phyloP scores from a whole-genome alignment of 306 rosid species.

The Prunus kanzakura region DNA sequence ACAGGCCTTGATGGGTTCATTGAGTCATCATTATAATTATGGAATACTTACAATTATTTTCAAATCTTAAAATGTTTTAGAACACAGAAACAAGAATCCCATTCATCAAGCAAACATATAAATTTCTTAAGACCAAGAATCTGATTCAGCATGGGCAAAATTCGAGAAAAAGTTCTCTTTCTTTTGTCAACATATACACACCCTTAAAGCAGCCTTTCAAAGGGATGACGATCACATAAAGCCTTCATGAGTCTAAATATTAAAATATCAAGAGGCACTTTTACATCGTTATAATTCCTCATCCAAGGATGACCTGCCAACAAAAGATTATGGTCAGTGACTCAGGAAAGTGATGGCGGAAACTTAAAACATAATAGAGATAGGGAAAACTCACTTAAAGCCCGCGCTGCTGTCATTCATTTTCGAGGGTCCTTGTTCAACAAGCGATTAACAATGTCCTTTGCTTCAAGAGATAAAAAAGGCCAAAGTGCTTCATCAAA shows the following conservation, averaged over 20 bases:
- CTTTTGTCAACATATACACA: slow-evolving; percentile 34
- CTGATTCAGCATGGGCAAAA: neutral
- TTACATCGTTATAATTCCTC: slow-evolving; percentile 55
- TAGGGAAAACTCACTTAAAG: slow-evolving; percentile 60
- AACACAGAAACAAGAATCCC: neutral
- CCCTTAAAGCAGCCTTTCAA: slow-evolving; percentile 97
- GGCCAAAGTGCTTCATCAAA: no score
- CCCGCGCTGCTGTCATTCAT: slow-evolving; percentile 91
- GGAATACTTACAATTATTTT: no score
- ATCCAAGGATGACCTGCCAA: slow-evolving; percentile 96
- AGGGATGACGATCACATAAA: slow-evolving; percentile 79
- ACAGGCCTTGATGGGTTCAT: neutral
- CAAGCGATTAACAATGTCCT: slow-evolving; percentile 29
- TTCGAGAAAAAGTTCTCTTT: neutral
- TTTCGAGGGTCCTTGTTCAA: slow-evolving; percentile 86
- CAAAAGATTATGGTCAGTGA: slow-evolving; percentile 21
- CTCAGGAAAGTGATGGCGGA: slow-evolving; percentile 17
- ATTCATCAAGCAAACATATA: neutral
- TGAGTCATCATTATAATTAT: neutral
- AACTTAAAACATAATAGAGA: slow-evolving; percentile 18
- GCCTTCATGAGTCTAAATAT: slow-evolving; percentile 30
- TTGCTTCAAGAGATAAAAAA: no score
- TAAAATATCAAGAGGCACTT: slow-evolving; percentile 74
- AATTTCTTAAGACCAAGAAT: neutral
- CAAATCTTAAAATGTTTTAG: neutral